Evolutionary conservation across 2,329 filamentous ascomycete genomes (phyloP).

Genomic region (Neophaeococcomyces aloes): DNA sequence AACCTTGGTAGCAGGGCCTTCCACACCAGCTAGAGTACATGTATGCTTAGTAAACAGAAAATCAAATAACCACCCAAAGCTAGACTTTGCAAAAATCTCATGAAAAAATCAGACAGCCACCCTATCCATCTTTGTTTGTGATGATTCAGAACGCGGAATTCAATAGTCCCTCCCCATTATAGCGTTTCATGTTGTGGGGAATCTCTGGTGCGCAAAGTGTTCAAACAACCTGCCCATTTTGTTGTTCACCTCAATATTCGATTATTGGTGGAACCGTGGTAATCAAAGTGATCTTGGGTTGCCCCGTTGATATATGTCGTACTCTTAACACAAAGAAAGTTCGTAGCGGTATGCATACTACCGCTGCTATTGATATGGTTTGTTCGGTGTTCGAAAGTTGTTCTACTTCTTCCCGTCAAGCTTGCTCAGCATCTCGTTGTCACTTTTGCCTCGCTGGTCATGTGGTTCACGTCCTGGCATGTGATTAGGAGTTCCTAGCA

Average conservation of each 20-base stretch:
- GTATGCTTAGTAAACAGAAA: not conserved
- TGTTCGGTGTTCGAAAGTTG: not conserved
- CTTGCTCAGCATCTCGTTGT: conserved; percentile 40
- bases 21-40: conserved; percentile 6
- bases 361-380: not conserved
- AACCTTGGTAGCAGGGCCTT: not conserved
- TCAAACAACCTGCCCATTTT: conserved; percentile 21
- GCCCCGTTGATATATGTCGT: conserved; percentile 20
- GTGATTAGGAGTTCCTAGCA: conserved; percentile 30
- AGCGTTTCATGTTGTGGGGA: conserved; percentile 8
- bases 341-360: conserved; percentile 4
- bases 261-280: conserved; percentile 16
- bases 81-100: conserved; percentile 1
- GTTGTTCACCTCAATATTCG: conserved; percentile 11
- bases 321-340: conserved; percentile 10
- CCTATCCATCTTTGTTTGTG: conserved; percentile 1
- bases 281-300: conserved; percentile 21
- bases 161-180: conserved; percentile 8
- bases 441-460: conserved; percentile 33
- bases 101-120: conserved; percentile 5
- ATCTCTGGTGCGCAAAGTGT: conserved; percentile 11
- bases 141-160: conserved; percentile 10
- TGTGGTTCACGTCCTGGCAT: conserved; percentile 1
- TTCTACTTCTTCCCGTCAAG: conserved; percentile 22
- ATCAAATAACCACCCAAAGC: conserved; percentile 6